Base-by-base conservation (phyloP, 1,139 yeast genomes). In the Wickerhamiella infanticola region DNA sequence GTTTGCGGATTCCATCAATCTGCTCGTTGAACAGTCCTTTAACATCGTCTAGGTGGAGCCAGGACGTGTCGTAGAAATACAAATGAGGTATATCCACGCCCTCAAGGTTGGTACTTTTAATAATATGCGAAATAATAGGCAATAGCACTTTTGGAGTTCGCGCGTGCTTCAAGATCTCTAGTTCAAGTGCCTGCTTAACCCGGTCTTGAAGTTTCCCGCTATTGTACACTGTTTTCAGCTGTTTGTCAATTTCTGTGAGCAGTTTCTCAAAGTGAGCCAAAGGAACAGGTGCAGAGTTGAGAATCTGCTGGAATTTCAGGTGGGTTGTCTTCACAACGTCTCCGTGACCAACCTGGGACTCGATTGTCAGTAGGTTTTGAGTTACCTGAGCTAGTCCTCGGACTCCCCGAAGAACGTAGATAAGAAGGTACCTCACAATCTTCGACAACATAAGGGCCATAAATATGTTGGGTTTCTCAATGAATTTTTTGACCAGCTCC, bases 401-500 rank as follows among this genome's bases (percentile, higher is more conserved):
- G 36, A 81, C 73, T 13, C 82, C 81, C 3, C 84, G 72, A 47
- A 83, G 68, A 0, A 84, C 77, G 58, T 79, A 81, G 60, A 77
- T 68, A 53, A 83, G 65, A 48, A 83, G 72, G 27, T 81, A 68
- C 43, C 94, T 62, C 4, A 93, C 84, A 3, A 82, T 77, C 53
- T 78, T 79, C 47, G 84, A 76, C 56, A 82, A 60, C 36, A 64
- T 48, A 13, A 64, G 48, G 3, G 63, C 53, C 37, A 62, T 45
- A 3, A 45, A 47, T 3, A 47, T 25, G 9, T 38, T 42, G 11
- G 49, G 40, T 37, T 39, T 42, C 4, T 25, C 39, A n/a, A 35
- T 35, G 13, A 35, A 35, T 7, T 11, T 7, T 11, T 29, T 29
- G 11, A 11, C 7, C 11, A 29, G 33, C 9, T 29, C 33, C 33